These are phyloP conservation scores for Solanum infundibuliforme DNA, from an alignment of 257 asterid species.

Conservation along the genomic window DNA sequence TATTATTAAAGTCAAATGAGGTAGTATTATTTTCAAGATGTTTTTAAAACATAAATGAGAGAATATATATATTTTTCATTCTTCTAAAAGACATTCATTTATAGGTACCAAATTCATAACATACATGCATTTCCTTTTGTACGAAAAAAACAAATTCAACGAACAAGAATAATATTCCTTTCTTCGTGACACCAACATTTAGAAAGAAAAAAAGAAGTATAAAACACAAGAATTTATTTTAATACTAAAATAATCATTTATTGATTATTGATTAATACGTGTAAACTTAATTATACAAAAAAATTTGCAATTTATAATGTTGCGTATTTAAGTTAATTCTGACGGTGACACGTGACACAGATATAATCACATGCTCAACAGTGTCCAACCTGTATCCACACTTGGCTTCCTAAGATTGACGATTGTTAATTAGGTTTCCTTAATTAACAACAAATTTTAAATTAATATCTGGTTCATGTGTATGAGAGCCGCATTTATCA, in stretches of 20 bases:
- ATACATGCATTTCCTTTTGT: neutral
- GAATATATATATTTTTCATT: neutral
- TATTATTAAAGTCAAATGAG: neutral
- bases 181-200: neutral
- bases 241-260: neutral
- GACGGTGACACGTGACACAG: neutral
- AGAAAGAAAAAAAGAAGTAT: neutral
- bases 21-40: neutral
- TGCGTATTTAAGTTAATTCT: neutral
- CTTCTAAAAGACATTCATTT: neutral
- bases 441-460: neutral
- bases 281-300: neutral
- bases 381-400: neutral
- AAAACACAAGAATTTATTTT: neutral
- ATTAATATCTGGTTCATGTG: neutral
- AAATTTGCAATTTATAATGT: neutral
- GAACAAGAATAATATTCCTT: neutral
- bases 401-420: neutral
- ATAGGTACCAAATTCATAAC: neutral
- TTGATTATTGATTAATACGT: neutral
- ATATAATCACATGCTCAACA: neutral
- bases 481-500: neutral
- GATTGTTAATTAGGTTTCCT: neutral
- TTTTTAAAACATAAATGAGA: neutral
- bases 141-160: neutral